Conservation (phyloP, 208 protist genomes). For the Acanthamoeba healyi region DNA sequence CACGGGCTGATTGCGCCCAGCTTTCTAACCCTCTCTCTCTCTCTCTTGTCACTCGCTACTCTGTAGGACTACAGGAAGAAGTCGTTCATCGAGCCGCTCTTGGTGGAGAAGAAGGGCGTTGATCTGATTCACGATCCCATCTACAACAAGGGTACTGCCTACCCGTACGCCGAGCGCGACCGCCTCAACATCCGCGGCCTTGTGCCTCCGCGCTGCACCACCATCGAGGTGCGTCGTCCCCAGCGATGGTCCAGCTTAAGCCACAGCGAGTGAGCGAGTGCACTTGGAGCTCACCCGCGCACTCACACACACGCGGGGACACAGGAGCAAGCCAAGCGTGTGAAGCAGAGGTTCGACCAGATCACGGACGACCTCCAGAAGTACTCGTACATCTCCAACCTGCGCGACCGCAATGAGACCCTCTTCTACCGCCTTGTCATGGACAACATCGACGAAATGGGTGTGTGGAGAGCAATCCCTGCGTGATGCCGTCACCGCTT, state of each 20-base stretch:
- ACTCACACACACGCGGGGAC: neutral
- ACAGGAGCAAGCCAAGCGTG: conserved; percentile 42
- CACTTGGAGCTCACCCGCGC: too few species aligned
- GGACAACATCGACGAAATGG: conserved; percentile 84
- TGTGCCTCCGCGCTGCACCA: conserved; percentile 43
- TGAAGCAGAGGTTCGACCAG: conserved; percentile 28
- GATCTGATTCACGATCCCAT: conserved; percentile 46
- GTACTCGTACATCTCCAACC: conserved; percentile 80
- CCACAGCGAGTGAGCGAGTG: too few species aligned
- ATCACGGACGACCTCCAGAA: conserved; percentile 20
- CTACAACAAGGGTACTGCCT: conserved; percentile 64
- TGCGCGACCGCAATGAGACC: conserved; percentile 90
- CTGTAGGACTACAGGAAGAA: conserved; percentile 45
- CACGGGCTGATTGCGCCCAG: too few species aligned
- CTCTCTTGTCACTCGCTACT: too few species aligned
- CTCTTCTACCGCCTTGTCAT: conserved; percentile 89
- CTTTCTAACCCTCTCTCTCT: too few species aligned
- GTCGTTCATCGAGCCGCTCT: conserved; percentile 1
- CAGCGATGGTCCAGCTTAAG: neutral
- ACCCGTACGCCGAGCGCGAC: conserved; percentile 56
- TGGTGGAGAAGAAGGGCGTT: conserved; percentile 38
- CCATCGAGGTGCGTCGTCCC: conserved; percentile 61
- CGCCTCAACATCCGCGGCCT: conserved; percentile 50
- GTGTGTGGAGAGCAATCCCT: too few species aligned
- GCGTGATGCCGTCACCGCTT: neutral